A percentile compares a stretch with the other conserved stretches of the same genome.
Conservation (phyloP, 2,329 filamentous ascomycete genomes). For the Zymoseptoria brevis region DNA sequence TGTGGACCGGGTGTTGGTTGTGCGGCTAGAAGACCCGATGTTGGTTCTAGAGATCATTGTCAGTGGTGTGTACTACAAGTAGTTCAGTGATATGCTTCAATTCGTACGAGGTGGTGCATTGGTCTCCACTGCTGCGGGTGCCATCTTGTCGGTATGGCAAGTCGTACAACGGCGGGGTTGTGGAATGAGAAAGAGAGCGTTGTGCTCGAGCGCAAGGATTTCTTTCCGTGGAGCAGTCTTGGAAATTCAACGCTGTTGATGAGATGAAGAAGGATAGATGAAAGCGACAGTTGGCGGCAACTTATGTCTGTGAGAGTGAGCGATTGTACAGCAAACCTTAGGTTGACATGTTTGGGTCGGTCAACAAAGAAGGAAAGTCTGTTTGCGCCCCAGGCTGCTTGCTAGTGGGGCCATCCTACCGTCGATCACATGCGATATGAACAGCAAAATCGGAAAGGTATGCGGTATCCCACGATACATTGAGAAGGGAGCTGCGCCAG, state of each 20-base stretch:
- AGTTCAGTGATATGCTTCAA: background rate
- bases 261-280: background rate
- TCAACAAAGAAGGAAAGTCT: background rate
- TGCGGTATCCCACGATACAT: background rate
- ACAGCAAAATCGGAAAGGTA: background rate
- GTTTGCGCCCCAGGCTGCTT: background rate
- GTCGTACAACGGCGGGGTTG: background rate
- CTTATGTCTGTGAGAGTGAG: background rate
- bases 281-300: background rate
- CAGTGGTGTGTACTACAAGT: background rate
- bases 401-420: background rate
- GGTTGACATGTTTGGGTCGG: background rate
- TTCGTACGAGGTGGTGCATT: slow-evolving; percentile 32
- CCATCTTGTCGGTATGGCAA: slow-evolving; percentile 11
- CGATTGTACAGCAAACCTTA: background rate
- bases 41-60: slow-evolving; percentile 20
- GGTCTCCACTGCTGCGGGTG: slow-evolving; percentile 34
- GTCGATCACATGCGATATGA: background rate
- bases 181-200: background rate
- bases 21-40: slow-evolving; percentile 30
- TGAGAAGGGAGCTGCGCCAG: background rate
- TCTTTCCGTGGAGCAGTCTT: background rate
- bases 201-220: background rate
- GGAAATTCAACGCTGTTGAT: background rate
- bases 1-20: slow-evolving; percentile 15